phyloP scores from a whole-genome alignment of 2,329 filamentous ascomycete genomes.

The Aspergillus candidus region DNA sequence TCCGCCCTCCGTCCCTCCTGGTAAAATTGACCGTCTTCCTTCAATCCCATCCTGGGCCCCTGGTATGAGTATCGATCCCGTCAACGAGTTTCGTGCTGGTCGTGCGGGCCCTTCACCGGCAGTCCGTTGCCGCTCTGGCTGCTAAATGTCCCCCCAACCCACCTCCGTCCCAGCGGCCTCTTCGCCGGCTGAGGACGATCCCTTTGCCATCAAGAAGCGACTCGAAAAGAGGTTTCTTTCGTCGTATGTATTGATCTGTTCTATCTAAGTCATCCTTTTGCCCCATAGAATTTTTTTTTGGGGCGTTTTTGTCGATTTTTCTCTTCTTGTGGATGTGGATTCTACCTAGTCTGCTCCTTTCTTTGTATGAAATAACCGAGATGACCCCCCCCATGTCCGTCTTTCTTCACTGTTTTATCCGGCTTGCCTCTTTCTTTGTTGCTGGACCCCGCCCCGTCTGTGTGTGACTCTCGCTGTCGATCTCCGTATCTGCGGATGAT shows the following conservation, averaged over 20 bases:
- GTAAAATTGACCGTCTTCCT: no score
- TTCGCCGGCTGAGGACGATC: slow-evolving; percentile 8
- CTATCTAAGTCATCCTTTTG: not conserved
- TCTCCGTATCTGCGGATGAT: slow-evolving; percentile 7
- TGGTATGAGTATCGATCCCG: slow-evolving; percentile 18
- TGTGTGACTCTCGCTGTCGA: not conserved
- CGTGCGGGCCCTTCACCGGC: slow-evolving; percentile 11
- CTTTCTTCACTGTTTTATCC: not conserved
- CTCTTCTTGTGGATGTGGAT: no score
- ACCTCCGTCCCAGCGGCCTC: slow-evolving; percentile 8
- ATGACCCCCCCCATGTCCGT: not conserved
- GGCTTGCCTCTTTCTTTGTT: not conserved
- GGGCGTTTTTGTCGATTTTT: not conserved
- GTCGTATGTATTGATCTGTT: slow-evolving; percentile 17
- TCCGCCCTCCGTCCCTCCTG: slow-evolving; percentile 3
- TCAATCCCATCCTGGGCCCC: slow-evolving; percentile 5
- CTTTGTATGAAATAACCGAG: no score
- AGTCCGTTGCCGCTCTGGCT: slow-evolving; percentile 8
- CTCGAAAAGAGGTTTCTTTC: slow-evolving; percentile 27
- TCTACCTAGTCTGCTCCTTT: not conserved
- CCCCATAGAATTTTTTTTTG: not conserved
- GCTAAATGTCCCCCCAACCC: slow-evolving; percentile 13
- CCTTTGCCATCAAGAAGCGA: slow-evolving; percentile 14
- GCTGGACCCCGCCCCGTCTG: not conserved
- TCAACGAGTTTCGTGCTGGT: slow-evolving; percentile 16